Evolutionary conservation across 805 yeast genomes (phyloP).

Genomic region (Hanseniaspora vineae): DNA sequence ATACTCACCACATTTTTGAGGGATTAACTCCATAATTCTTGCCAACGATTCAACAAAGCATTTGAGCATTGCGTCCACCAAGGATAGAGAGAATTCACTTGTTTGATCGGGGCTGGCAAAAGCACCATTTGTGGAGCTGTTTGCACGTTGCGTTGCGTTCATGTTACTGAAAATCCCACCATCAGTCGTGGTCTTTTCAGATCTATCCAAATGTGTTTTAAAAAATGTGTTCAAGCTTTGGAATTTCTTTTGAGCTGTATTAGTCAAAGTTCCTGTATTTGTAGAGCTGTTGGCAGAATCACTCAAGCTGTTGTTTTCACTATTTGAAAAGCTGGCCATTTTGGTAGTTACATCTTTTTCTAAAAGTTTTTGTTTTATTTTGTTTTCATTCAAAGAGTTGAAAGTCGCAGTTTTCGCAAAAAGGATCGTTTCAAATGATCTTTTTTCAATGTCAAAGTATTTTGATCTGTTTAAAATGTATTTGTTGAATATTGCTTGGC

Average conservation of each 20-base stretch:
- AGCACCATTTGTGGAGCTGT: not conserved
- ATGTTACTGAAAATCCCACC: not conserved
- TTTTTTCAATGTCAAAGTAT: conserved; percentile 62
- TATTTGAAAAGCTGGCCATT: no score
- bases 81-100: conserved; percentile 25
- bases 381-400: conserved; percentile 21
- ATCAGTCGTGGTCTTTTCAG: not conserved
- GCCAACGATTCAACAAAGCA: conserved; percentile 68
- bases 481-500: conserved; percentile 59
- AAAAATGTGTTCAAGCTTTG: not conserved
- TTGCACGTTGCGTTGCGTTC: not conserved
- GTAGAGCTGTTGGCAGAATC: no score
- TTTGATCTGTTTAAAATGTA: conserved; percentile 46
- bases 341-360: conserved; percentile 17
- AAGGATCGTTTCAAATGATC: conserved; percentile 37
- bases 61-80: conserved; percentile 52
- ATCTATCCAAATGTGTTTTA: conserved; percentile 1
- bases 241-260: not conserved
- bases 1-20: conserved; percentile 46
- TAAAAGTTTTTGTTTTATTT: conserved; percentile 17
- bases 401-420: conserved; percentile 22
- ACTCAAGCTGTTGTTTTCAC: no score
- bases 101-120: conserved; percentile 16
- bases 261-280: not conserved
- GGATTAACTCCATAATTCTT: conserved; percentile 60